Evolutionary conservation across 108 stramenopile genomes (phyloP), one percentile per base, ranked within the genome.

Genomic region (Fragilariopsis cylindrus): DNA sequence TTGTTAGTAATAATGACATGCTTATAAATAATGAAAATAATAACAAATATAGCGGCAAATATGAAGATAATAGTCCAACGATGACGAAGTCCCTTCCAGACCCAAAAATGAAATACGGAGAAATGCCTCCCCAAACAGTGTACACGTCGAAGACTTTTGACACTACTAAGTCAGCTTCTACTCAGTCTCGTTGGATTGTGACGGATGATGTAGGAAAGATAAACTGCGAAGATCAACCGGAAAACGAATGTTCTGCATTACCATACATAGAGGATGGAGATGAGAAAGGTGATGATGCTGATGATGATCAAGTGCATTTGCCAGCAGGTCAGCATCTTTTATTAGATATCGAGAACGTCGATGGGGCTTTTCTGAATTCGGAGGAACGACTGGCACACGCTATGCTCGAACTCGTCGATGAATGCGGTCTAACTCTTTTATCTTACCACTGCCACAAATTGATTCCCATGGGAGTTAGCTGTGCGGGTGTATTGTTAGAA

Each of bases 381-480:
- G 87, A 89, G 72, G 70, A 82, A 49, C 69, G 76, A 6, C 57
- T 94, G 43, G 86, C 83, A 18, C 54, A 72, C 9, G 89, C 90
- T 12, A 90, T 92, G 86, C 56, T 90, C 45, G 81, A 92, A 7
- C 56, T 90, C 18, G 75, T 86, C 11, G 58, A 82, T 9, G 76
- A 81, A 54, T 76, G 85, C 43, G 78, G 79, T 30, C 69, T 88
- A 44, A 89, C 91, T 13, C 78, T 90, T 1, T 74, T 94, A 11
- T 90, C 90, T 13, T 92, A 91, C 69, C 90, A 95, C 64, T 92
- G 93, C 67, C 91, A 88, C 55, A 79, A 70, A 18, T 70, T 92
- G 56, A 70, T 73, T 39, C 91, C 91, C 3, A 71, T 65, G 44
- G 93, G 93, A 40, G 91, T 95, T 11, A 84, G 76, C 48, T 92